Base-by-base conservation (phyloP, 2,329 filamentous ascomycete species). In the Diplodia sapinea region DNA sequence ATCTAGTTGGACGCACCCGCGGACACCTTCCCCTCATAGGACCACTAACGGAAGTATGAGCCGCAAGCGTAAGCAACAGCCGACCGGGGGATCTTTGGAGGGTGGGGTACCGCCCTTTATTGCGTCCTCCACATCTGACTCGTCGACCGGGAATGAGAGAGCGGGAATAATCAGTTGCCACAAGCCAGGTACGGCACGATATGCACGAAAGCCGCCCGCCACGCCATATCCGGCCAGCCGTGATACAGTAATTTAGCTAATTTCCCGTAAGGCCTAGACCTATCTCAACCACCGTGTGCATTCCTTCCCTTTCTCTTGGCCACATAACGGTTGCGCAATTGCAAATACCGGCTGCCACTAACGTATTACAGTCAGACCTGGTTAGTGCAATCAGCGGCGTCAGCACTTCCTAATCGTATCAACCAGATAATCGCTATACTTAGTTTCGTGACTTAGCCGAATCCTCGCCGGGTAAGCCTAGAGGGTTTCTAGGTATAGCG, bases 151-250 rank as follows among this genome's bases (percentile, higher is more conserved):
- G 31, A 63, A 63, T 63, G 59, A 51, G 4, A 26, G 4, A 13
- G 17, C 59, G 59, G 59, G 31, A 63, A 63, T 63, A 63, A 63
- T 9, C 11, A 8, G 17, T n/a, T 6, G 43, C n/a, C 29, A 23
- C 43, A 20, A 31, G 59, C 59, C 40, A 49, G 57, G 57, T 38
- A 63, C 59, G 40, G 59, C 47, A 36, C 47, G 59, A 63, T 63
- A 26, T 26, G 29, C 57, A 33, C 40, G 17, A 49, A 43, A 29
- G 6, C n/a, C 26, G 40, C 57, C 43, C 40, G 17, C 59, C 59
- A 47, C 59, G 47, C 59, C 15, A 63, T 17, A 9, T 40, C 59
- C 47, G 59, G 33, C 4, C 23, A 38, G 33, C n/a, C 23, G 11
- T 26, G 47, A 63, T 63, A 63, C 59, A 26, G 29, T 51, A 51